Evolutionary conservation across 768 basidiomycete genomes (phyloP), one percentile per base, ranked within the genome.

Genomic region (Dioszegia hungarica): DNA sequence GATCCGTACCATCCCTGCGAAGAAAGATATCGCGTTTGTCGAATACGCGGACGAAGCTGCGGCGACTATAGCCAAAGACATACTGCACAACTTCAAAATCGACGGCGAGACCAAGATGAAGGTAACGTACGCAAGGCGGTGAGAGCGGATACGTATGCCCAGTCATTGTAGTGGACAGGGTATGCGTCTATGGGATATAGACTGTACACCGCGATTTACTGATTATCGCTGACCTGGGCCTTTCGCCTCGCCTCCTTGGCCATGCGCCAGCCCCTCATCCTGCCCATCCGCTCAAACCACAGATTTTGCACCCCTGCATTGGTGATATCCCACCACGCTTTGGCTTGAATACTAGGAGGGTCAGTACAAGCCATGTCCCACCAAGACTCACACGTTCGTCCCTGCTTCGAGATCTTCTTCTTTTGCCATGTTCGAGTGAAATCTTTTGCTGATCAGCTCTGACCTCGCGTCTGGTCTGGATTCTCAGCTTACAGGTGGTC

Each of bases 31-130:
- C 62, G 95, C 94, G 0, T 99, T 99, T 82, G 92, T 99, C 78
- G 95, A 99, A 75, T 99, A 87, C 66, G 69, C 86, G 75, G 95
- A 98, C 85, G 95, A 98, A 76, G 83, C 81, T 37, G 89, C 88
- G 61, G 88, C 94, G 15, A 87, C 85, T 20, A 84, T 87, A 48
- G 95, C 95, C 38, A 93, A 94, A 74, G 93, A 97, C 58, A 93
- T 90, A 15, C 78, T 98, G 69, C 93, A 99, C 83, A 97, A 97
- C 76, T 91, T 90, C 84, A 92, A 90, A 77, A 81, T 98, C 62
- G 91, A 95, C 65, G 92, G 91, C 50, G 93, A 95, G 78, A 90
- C 90, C 79, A 97, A 97, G 80, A 95, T 97, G 82, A 98, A 97
- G 85, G 93, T 87, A 51, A 64, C 49, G 22, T 51, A 51, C 5